phyloP scores from a whole-genome alignment of 768 basidiomycete genomes.

The Boletus huronensis region DNA sequence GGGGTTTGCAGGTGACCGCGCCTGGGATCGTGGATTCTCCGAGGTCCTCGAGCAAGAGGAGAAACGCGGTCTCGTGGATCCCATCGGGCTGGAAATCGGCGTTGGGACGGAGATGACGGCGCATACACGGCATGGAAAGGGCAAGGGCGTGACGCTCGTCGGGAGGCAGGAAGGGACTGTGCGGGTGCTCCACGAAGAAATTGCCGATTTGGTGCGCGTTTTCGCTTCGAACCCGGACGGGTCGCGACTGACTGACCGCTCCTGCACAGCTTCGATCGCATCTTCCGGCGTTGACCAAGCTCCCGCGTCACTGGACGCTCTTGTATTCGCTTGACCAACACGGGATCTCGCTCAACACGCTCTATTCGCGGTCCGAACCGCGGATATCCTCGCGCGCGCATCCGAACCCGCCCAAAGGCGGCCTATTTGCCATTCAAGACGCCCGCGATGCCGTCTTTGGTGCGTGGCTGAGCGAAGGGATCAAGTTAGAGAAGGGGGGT shows the following conservation, averaged over 20 bases:
- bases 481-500: slow-evolving; percentile 49
- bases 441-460: slow-evolving; percentile 69
- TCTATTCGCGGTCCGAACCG: slow-evolving; percentile 65
- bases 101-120: slow-evolving; percentile 24
- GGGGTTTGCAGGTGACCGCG: slow-evolving; percentile 64
- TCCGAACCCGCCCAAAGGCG: slow-evolving; percentile 36
- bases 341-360: slow-evolving; percentile 86
- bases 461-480: slow-evolving; percentile 74
- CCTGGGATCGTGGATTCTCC: slow-evolving; percentile 68
- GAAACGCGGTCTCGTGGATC: slow-evolving; percentile 36
- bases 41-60: slow-evolving; percentile 44
- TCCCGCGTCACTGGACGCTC: slow-evolving; percentile 70
- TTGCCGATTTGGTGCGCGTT: slow-evolving; percentile 60
- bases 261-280: slow-evolving; percentile 59
- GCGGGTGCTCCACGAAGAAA: slow-evolving; percentile 45
- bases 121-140: slow-evolving; percentile 26
- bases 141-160: slow-evolving; percentile 44
- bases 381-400: slow-evolving; percentile 25
- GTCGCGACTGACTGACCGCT: not conserved
- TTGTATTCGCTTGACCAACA: slow-evolving; percentile 93
- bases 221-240: not conserved
- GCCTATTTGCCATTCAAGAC: slow-evolving; percentile 67
- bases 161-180: slow-evolving; percentile 57
- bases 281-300: slow-evolving; percentile 69
- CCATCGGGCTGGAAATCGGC: slow-evolving; percentile 43